Evolutionary conservation across 768 basidiomycete genomes (phyloP).

Genomic region (Hydnum rufescens): DNA sequence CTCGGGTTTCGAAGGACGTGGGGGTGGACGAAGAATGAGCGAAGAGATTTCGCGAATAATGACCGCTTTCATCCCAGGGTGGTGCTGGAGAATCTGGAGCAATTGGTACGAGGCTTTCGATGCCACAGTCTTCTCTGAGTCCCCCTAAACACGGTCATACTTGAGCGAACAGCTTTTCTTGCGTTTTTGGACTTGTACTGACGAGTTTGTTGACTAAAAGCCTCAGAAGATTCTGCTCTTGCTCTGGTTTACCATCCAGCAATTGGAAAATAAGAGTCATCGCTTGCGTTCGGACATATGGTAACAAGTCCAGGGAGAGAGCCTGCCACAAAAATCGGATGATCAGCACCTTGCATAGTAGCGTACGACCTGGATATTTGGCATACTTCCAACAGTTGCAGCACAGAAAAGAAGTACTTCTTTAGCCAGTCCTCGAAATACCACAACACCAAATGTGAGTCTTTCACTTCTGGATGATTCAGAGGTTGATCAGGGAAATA

Average conservation of each 20-base stretch:
- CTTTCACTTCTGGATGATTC: conserved; percentile 38
- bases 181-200: conserved; percentile 14
- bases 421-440: conserved; percentile 97
- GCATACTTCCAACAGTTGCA: conserved; percentile 74
- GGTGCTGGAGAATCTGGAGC: conserved; percentile 71
- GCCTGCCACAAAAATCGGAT: conserved; percentile 26
- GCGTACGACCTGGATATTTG: background rate
- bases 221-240: conserved; percentile 87
- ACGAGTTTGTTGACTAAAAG: conserved; percentile 90
- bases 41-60: conserved; percentile 73
- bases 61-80: conserved; percentile 83
- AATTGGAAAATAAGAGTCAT: conserved; percentile 60
- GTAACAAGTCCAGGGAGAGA: conserved; percentile 64
- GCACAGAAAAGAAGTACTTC: conserved; percentile 82
- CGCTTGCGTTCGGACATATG: conserved; percentile 74
- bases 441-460: conserved; percentile 60
- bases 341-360: background rate
- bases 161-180: background rate
- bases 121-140: conserved; percentile 69
- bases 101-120: conserved; percentile 81
- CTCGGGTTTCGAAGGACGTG: conserved; percentile 7
- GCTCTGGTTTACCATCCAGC: conserved; percentile 79
- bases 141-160: conserved; percentile 35
- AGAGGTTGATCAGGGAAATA: conserved; percentile 83
- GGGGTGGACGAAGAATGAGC: conserved; percentile 46